A percentile compares a stretch with the other conserved stretches of the same genome.
phyloP scores from a whole-genome alignment of 768 basidiomycete genomes.

The Leccinum broughii region DNA sequence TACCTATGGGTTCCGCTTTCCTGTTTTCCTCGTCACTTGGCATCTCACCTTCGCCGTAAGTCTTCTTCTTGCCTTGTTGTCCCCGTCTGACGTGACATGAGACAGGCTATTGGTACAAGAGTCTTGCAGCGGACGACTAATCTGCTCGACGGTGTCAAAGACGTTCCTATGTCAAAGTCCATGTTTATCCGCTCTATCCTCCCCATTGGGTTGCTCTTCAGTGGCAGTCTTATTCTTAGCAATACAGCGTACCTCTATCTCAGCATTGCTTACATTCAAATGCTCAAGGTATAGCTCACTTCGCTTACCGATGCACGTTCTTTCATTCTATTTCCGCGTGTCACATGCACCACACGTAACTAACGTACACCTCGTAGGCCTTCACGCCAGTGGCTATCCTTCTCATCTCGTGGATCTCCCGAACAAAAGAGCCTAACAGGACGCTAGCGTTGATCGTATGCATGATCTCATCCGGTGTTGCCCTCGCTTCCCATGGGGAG shows the following conservation, averaged over 20 bases:
- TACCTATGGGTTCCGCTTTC: constrained; percentile 79
- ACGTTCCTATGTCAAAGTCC: constrained; percentile 76
- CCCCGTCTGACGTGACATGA: constrained; percentile 2
- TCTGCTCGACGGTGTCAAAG: constrained; percentile 76
- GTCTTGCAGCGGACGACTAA: constrained; percentile 78
- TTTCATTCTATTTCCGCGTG: neutral
- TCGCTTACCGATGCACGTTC: neutral
- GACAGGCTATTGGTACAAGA: constrained; percentile 79
- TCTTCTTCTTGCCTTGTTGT: constrained; percentile 10
- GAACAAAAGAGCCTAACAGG: constrained; percentile 83
- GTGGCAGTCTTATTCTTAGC: constrained; percentile 84
- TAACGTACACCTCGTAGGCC: constrained; percentile 50
- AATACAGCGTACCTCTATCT: constrained; percentile 94
- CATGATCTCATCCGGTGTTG: constrained; percentile 91
- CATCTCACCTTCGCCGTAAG: constrained; percentile 70
- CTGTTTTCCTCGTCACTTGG: constrained; percentile 92
- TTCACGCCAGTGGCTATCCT: constrained; percentile 90
- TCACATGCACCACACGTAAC: neutral
- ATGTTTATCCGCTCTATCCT: constrained; percentile 85
- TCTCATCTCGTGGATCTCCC: constrained; percentile 89
- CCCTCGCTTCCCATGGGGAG: constrained; percentile 88
- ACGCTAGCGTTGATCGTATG: constrained; percentile 80
- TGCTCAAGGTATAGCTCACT: constrained; percentile 71
- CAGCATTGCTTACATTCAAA: constrained; percentile 93
- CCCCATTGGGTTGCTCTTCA: constrained; percentile 93